phyloP scores from a whole-genome alignment of 2,329 filamentous ascomycete species.

The Colletotrichum acutatum region DNA sequence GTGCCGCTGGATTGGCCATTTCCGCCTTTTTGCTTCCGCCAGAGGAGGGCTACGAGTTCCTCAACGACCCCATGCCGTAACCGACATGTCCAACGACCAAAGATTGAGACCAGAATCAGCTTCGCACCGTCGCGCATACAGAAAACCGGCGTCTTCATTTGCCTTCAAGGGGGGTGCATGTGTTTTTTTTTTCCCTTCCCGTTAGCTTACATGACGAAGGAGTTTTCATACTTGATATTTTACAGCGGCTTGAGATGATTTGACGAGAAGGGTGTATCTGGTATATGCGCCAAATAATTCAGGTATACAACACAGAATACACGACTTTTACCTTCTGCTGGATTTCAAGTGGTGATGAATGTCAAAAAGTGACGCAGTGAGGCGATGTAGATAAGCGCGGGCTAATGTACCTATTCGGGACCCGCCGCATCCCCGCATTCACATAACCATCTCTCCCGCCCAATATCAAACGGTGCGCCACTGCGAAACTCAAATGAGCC shows the following conservation, averaged over 20 bases:
- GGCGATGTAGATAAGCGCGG: constrained; percentile 19
- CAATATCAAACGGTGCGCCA: constrained; percentile 4
- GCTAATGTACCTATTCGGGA: constrained; percentile 14
- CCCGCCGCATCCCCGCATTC: constrained; percentile 24
- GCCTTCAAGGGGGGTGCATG: not conserved
- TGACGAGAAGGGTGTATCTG: not conserved
- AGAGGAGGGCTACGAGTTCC: constrained; percentile 87
- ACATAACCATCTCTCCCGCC: not conserved
- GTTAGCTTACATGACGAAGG: not conserved
- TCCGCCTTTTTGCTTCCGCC: constrained; percentile 78
- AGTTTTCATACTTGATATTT: not conserved
- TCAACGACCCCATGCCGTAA: constrained; percentile 53
- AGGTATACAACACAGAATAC: not conserved
- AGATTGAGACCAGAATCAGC: not conserved
- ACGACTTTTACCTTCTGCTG: not conserved
- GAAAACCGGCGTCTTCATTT: constrained; percentile 12
- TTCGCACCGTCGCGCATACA: constrained; percentile 3
- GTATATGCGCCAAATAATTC: not conserved
- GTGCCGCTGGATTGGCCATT: constrained; percentile 68
- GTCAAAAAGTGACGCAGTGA: constrained; percentile 7
- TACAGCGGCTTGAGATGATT: not conserved
- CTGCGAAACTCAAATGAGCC: not conserved
- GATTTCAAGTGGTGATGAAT: not conserved
- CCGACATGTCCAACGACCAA: too few species aligned
- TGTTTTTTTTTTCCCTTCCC: not conserved